phyloP scores from a whole-genome alignment of 1,284 basidiomycete genomes.

The Tilletia horrida region DNA sequence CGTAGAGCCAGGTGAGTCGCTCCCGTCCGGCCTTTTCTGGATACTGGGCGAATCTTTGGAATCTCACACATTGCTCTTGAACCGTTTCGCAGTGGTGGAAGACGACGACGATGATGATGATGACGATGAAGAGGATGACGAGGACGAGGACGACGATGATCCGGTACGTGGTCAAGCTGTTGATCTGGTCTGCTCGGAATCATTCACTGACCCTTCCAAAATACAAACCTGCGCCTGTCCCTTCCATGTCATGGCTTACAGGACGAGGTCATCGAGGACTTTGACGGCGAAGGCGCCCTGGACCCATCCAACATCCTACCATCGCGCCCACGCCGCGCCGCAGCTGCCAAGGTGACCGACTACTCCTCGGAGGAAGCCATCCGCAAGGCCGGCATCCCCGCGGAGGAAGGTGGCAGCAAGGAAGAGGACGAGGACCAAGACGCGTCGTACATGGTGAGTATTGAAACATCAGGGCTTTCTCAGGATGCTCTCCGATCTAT shows the following conservation, averaged over 20 bases:
- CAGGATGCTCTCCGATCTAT: no score
- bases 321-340: slow-evolving; percentile 8
- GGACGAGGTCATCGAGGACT: slow-evolving; percentile 16
- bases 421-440: slow-evolving; percentile 8
- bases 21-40: not conserved
- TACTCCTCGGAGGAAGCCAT: slow-evolving; percentile 16
- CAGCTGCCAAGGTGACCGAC: slow-evolving; percentile 14
- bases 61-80: not conserved
- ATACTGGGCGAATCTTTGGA: not conserved
- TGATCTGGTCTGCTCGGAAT: not conserved
- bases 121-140: slow-evolving; percentile 10
- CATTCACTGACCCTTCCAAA: not conserved
- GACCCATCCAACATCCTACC: slow-evolving; percentile 13
- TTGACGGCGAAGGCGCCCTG: slow-evolving; percentile 8
- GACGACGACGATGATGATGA: slow-evolving; percentile 6
- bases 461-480: not conserved
- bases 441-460: slow-evolving; percentile 10
- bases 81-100: not conserved
- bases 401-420: slow-evolving; percentile 2
- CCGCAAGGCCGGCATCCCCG: slow-evolving; percentile 8
- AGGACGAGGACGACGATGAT: slow-evolving; percentile 14
- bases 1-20: not conserved
- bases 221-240: not conserved
- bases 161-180: not conserved
- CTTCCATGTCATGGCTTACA: not conserved